These are phyloP conservation scores for Paratinospora sagittata DNA, from an alignment of 164 flowering plant species.

Conservation along the genomic window DNA sequence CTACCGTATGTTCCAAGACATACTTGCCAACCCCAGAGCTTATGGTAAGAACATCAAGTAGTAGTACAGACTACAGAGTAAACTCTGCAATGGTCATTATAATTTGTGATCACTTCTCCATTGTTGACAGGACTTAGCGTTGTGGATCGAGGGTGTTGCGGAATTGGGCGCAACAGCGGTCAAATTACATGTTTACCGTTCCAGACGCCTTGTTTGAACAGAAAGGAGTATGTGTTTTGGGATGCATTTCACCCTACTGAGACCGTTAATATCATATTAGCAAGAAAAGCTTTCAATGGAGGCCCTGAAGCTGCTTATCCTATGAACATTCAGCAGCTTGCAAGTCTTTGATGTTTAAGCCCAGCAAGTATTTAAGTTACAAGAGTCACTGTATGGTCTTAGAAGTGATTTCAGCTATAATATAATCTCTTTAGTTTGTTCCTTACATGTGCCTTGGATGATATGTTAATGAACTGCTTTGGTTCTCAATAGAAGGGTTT, in stretches of 20 bases:
- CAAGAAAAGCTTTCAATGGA: slow-evolving; percentile 56
- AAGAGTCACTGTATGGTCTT: too few species aligned
- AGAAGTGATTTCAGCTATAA: too few species aligned
- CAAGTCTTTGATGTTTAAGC: slow-evolving; percentile 28
- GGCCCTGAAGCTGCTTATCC: slow-evolving; percentile 43
- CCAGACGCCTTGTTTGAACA: slow-evolving; percentile 64
- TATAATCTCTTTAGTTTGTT: neutral
- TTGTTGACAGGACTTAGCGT: slow-evolving; percentile 53
- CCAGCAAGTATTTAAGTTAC: neutral
- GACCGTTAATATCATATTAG: slow-evolving; percentile 63
- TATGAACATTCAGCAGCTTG: slow-evolving; percentile 70
- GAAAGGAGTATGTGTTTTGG: slow-evolving; percentile 77
- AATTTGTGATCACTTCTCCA: neutral
- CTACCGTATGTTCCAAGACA: slow-evolving; percentile 44
- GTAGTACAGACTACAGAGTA: neutral
- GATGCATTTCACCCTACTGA: slow-evolving; percentile 96
- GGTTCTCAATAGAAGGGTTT: too few species aligned
- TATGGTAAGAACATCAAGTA: slow-evolving; percentile 37
- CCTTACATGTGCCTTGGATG: neutral
- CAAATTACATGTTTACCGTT: slow-evolving; percentile 90
- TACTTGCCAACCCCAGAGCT: slow-evolving; percentile 35
- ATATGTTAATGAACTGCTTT: neutral
- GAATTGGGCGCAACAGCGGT: slow-evolving; percentile 81
- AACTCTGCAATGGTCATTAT: neutral
- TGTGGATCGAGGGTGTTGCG: slow-evolving; percentile 73